A percentile compares a stretch with the other conserved stretches of the same genome.
phyloP scores from a whole-genome alignment of 306 rosid species.

The Inga leiocalycina region DNA sequence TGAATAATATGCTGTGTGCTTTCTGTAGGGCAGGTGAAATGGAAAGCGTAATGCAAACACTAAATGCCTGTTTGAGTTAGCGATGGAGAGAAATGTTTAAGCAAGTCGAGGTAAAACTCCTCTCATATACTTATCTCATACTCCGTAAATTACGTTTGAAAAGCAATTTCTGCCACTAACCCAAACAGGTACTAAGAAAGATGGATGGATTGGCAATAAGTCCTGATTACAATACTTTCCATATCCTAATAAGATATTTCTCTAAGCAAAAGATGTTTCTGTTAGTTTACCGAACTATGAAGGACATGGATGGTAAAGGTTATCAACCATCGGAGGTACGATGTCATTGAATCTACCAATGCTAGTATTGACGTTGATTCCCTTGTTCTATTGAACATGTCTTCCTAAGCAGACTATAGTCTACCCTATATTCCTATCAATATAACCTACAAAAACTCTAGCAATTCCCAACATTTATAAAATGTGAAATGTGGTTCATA shows the following conservation, averaged over 20 bases:
- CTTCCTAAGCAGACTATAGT: background rate
- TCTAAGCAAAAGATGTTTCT: conserved; percentile 80
- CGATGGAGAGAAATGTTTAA: too few species aligned
- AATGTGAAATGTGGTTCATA: background rate
- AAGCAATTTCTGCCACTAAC: too few species aligned
- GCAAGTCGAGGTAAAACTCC: too few species aligned
- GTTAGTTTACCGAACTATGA: conserved; percentile 77
- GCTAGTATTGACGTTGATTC: conserved; percentile 21
- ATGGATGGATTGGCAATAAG: conserved; percentile 84
- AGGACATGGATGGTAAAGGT: conserved; percentile 87
- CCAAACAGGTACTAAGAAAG: too few species aligned
- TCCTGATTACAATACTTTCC: conserved; percentile 85
- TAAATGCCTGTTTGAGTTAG: too few species aligned
- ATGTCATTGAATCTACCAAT: conserved; percentile 3
- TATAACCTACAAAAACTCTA: conserved; percentile 10
- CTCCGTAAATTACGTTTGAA: too few species aligned
- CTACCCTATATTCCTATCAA: conserved; percentile 7
- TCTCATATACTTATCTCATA: too few species aligned
- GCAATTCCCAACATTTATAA: background rate
- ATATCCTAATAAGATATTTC: conserved; percentile 82
- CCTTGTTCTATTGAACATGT: conserved; percentile 17
- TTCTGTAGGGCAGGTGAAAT: conserved; percentile 95
- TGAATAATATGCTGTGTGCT: conserved; percentile 92
- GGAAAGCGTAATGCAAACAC: conserved; percentile 88
- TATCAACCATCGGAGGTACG: conserved; percentile 85